A percentile compares a stretch with the other conserved stretches of the same genome.
These are phyloP conservation scores for Eucalyptus victrix DNA, from an alignment of 345 rosid genomes.

Conservation along the genomic window DNA sequence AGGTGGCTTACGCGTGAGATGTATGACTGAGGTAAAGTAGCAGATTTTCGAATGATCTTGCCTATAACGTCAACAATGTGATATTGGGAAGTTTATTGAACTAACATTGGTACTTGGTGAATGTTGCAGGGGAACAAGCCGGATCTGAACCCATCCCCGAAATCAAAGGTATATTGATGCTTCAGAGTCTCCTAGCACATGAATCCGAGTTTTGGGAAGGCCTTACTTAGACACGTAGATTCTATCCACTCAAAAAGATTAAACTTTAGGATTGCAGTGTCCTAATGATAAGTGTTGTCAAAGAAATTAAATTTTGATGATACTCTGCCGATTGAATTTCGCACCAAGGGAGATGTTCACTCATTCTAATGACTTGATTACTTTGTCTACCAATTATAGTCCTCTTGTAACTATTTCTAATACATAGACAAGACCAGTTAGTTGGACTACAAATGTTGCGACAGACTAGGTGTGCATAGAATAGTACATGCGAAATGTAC, in stretches of 20 bases:
- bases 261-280: not conserved
- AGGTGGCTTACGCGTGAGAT: not conserved
- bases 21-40: not conserved
- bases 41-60: not conserved
- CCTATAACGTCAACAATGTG: not conserved
- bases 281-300: not conserved
- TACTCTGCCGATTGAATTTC: not conserved
- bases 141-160: not conserved
- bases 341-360: not conserved
- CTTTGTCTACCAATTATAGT: not conserved
- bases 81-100: not conserved
- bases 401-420: not conserved
- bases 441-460: not conserved
- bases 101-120: not conserved
- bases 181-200: not conserved
- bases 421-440: not conserved
- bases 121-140: not conserved
- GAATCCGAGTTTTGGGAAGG: not conserved
- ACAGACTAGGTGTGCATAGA: not conserved
- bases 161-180: not conserved
- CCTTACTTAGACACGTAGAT: not conserved
- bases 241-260: not conserved
- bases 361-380: not conserved
- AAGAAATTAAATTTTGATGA: not conserved
- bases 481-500: not conserved